These are phyloP conservation scores for Salix exigua DNA, from an alignment of 345 rosid genomes.

Conservation along the genomic window DNA sequence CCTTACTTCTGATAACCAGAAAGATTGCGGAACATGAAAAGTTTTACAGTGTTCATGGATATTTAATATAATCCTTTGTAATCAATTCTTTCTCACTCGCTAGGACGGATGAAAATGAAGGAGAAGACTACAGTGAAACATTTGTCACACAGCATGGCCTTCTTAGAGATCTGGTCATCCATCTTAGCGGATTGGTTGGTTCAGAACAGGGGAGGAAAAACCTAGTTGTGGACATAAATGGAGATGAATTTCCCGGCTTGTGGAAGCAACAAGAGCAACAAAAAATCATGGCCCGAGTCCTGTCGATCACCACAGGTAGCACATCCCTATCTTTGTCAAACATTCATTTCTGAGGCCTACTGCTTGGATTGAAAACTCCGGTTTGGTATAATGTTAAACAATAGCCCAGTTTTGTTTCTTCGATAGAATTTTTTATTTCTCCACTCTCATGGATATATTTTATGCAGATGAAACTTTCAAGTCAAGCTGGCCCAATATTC, in stretches of 20 bases:
- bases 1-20: no score
- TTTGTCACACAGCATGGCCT: slow-evolving; percentile 15
- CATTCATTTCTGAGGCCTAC: no score
- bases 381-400: no score
- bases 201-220: not conserved
- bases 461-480: slow-evolving; percentile 49
- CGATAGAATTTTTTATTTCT: no score
- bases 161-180: slow-evolving; percentile 10
- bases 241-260: not conserved
- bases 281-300: not conserved
- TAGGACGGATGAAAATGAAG: not conserved
- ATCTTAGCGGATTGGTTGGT: not conserved
- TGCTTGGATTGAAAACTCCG: no score
- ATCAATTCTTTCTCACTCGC: no score
- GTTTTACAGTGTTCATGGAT: no score
- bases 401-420: no score
- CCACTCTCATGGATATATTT: no score
- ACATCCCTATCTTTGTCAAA: no score
- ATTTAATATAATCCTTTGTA: no score
- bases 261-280: not conserved
- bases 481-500: slow-evolving; percentile 33
- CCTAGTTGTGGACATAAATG: not conserved
- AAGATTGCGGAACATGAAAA: no score
- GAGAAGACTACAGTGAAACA: slow-evolving; percentile 1
- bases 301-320: slow-evolving; percentile 12